Conservation (phyloP, 768 basidiomycete species). For the Lactifluus volemus region DNA sequence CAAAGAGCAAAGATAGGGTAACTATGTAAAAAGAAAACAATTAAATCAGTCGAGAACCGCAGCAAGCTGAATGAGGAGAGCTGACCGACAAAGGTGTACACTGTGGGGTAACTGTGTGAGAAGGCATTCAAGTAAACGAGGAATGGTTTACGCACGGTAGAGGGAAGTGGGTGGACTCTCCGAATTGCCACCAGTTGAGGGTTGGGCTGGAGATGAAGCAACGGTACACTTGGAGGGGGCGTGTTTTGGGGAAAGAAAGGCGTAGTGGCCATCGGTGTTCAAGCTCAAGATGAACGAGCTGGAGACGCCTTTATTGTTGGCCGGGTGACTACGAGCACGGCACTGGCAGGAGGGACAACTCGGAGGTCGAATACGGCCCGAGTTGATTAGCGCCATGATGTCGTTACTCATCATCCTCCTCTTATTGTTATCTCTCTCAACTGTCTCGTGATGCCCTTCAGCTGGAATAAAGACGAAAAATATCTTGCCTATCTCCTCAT, state of each 20-base stretch:
- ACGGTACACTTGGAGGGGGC: neutral
- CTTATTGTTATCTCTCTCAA: too few relatives aligned
- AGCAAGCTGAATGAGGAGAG: too few relatives aligned
- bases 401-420: too few relatives aligned
- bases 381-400: too few relatives aligned
- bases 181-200: neutral
- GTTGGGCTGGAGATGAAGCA: neutral
- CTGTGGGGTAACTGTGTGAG: neutral
- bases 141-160: neutral
- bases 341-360: too few relatives aligned
- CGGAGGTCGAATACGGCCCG: too few relatives aligned
- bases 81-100: constrained; percentile 5
- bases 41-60: too few relatives aligned
- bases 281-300: too few relatives aligned
- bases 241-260: too few relatives aligned
- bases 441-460: neutral
- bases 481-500: constrained; percentile 71
- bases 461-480: constrained; percentile 26
- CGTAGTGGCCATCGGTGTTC: neutral
- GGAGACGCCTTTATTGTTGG: too few relatives aligned
- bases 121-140: neutral
- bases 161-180: neutral
- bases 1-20: neutral
- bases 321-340: too few relatives aligned
- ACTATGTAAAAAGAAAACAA: neutral